Percentiles rank a stretch among this genome's conserved stretches.
Conservation (phyloP, 805 yeast genomes). For the Maudiozyma saulgeensis region DNA sequence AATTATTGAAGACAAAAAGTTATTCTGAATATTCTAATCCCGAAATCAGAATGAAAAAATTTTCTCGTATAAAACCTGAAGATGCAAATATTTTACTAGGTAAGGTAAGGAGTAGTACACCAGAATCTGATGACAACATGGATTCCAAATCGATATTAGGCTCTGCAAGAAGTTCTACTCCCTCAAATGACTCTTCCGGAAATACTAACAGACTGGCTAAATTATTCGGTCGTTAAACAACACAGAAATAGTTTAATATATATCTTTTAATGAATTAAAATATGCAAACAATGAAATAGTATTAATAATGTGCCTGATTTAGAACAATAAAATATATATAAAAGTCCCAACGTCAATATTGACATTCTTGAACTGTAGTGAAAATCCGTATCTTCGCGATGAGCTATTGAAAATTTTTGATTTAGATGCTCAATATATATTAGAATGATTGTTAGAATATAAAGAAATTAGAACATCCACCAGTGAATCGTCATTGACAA, state of each 20-base stretch:
- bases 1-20: constrained; percentile 55
- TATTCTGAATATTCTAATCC: constrained; percentile 55
- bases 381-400: background rate
- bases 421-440: background rate
- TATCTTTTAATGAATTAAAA: too few relatives aligned
- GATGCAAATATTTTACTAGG: constrained; percentile 53
- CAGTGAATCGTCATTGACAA: too few relatives aligned
- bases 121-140: background rate
- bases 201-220: constrained; percentile 20
- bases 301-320: too few relatives aligned
- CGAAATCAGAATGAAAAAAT: constrained; percentile 49
- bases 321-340: too few relatives aligned
- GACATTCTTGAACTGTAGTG: too few relatives aligned
- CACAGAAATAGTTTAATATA: too few relatives aligned
- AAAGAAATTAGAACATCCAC: too few relatives aligned
- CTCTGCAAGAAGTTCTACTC: constrained; percentile 5
- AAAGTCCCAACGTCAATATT: too few relatives aligned
- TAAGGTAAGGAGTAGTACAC: constrained; percentile 29
- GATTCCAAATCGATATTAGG: background rate
- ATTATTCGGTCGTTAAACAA: constrained; percentile 11
- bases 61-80: constrained; percentile 64
- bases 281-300: too few relatives aligned
- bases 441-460: too few relatives aligned
- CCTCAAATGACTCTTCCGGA: constrained; percentile 4
- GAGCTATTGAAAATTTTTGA: background rate